These are phyloP conservation scores for Saccharomycopsis vini DNA, from an alignment of 805 yeast genomes.

Conservation along the genomic window DNA sequence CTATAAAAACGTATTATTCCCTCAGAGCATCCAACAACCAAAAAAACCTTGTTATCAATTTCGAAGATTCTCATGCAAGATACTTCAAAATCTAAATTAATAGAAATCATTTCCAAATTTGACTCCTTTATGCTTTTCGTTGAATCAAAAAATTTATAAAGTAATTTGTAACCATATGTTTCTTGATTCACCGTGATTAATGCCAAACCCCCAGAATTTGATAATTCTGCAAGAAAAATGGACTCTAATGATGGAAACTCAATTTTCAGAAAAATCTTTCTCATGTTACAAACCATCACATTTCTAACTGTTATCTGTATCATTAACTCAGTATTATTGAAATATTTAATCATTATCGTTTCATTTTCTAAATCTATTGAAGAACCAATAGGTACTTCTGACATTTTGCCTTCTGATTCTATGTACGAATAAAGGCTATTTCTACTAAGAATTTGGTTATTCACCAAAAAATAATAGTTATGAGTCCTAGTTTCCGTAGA, in stretches of 20 bases:
- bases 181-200: too few species aligned
- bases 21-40: neutral
- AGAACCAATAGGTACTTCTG: neutral
- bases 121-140: too few species aligned
- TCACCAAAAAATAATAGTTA: constrained; percentile 4
- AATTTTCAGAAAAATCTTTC: too few species aligned
- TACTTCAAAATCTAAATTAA: neutral
- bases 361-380: neutral
- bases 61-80: neutral
- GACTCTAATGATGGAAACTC: too few species aligned
- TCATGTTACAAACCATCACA: neutral
- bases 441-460: neutral
- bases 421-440: neutral
- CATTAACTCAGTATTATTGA: neutral
- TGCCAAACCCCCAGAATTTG: too few species aligned
- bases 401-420: neutral
- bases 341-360: neutral
- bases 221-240: too few species aligned
- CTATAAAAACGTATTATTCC: neutral
- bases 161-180: too few species aligned
- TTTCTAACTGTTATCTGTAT: neutral
- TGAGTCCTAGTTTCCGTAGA: neutral
- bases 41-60: neutral
- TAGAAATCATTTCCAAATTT: neutral
- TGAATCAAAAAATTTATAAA: too few species aligned